Conservation (phyloP, 495 filamentous ascomycete species). For the Penicillium manginii region DNA sequence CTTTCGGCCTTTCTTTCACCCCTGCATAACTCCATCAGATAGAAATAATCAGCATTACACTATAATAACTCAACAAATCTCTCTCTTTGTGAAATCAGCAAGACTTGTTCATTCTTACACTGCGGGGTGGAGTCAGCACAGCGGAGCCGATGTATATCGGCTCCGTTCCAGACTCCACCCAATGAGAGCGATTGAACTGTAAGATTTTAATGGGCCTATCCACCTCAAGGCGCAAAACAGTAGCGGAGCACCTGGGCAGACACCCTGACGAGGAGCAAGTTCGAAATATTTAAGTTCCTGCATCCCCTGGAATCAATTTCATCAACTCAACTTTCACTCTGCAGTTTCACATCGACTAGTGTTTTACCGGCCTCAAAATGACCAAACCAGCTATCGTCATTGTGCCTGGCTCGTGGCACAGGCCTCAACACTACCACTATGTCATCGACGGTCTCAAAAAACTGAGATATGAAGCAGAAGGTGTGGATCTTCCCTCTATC, state of each 20-base stretch:
- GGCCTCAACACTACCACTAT: constrained; percentile 39
- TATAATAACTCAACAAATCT: neutral
- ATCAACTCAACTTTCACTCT: neutral
- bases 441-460: constrained; percentile 35
- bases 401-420: constrained; percentile 49
- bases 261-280: neutral
- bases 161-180: neutral
- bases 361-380: constrained; percentile 17
- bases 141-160: constrained; percentile 9
- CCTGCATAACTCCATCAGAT: neutral
- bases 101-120: neutral
- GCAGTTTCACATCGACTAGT: neutral
- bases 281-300: neutral
- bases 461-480: constrained; percentile 33
- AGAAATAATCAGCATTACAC: neutral
- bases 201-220: neutral
- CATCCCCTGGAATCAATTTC: neutral
- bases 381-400: constrained; percentile 37
- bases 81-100: neutral
- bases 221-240: neutral
- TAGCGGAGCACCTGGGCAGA: neutral
- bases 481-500: constrained; percentile 29
- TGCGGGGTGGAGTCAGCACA: neutral
- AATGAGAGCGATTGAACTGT: neutral
- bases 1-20: neutral